These are phyloP conservation scores for Hermanozyma aechmeae DNA, from an alignment of 805 yeast species.

Conservation along the genomic window DNA sequence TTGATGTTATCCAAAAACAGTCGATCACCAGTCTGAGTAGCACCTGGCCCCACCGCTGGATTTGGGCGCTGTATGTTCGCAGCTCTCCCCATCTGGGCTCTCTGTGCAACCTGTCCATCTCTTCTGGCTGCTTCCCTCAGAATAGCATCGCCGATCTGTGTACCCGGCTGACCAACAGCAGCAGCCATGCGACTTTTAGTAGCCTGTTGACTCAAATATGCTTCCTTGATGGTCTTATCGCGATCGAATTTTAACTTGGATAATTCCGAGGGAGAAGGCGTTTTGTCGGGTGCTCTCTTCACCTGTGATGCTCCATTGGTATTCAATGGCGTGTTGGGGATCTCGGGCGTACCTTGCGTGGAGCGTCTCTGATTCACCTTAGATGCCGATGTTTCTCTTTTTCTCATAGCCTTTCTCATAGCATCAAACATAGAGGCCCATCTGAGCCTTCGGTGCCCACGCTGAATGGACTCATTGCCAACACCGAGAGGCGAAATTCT, in stretches of 20 bases:
- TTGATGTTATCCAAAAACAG: slow-evolving; percentile 12
- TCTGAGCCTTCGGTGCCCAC: slow-evolving; percentile 84
- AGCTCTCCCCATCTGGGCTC: no score
- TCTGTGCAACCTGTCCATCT: no score
- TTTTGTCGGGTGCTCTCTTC: slow-evolving; percentile 37
- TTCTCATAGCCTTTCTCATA: slow-evolving; percentile 79
- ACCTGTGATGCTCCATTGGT: slow-evolving; percentile 1
- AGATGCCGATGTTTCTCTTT: slow-evolving; percentile 60
- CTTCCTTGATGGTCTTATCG: slow-evolving; percentile 78
- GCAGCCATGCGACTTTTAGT: slow-evolving; percentile 34
- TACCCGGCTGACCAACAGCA: slow-evolving; percentile 32
- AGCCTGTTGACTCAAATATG: slow-evolving; percentile 41
- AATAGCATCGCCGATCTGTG: no score
- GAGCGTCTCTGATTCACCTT: slow-evolving; percentile 16
- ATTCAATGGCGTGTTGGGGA: slow-evolving; percentile 3
- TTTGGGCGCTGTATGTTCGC: no score
- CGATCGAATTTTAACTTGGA: slow-evolving; percentile 76
- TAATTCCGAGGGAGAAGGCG: slow-evolving; percentile 71
- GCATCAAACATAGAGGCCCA: slow-evolving; percentile 99
- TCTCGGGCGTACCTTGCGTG: slow-evolving; percentile 1
- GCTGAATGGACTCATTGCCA: slow-evolving; percentile 83
- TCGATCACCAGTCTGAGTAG: not conserved
- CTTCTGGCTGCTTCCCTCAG: no score
- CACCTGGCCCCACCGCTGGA: slow-evolving; percentile 1
- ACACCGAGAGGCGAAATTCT: slow-evolving; percentile 89